Percentiles rank a stretch among this genome's conserved stretches.
Evolutionary conservation across 768 basidiomycete species (phyloP).

Genomic region (Tulasnella sp.): DNA sequence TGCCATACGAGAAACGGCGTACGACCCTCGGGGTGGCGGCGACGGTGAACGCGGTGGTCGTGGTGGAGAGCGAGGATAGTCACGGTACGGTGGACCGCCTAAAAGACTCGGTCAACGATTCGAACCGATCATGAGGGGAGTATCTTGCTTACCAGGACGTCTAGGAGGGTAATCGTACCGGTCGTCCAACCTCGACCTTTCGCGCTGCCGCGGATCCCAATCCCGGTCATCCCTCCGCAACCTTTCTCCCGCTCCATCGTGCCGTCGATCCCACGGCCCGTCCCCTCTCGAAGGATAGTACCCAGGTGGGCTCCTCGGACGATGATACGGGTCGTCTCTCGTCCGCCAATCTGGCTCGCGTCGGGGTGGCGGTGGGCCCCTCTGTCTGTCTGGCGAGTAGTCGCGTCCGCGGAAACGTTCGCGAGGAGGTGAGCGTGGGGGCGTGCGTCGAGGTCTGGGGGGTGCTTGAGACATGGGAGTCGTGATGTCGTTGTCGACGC

Average conservation of each 20-base stretch:
- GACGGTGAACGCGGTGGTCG: no score
- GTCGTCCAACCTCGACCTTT: not conserved
- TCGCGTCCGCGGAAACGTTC: constrained; percentile 7
- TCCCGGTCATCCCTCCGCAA: not conserved
- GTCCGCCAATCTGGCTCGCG: not conserved
- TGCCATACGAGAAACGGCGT: no score
- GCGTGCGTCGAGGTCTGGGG: no score
- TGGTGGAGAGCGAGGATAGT: no score
- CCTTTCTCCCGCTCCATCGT: not conserved
- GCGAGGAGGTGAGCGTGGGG: constrained; percentile 6
- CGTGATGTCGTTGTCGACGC: not conserved
- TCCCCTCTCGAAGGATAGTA: constrained; percentile 2
- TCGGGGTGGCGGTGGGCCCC: not conserved
- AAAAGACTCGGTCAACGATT: no score
- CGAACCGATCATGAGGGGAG: not conserved
- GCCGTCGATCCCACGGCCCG: not conserved
- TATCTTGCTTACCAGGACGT: not conserved
- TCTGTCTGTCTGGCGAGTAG: not conserved
- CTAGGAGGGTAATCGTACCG: constrained; percentile 7
- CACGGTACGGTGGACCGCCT: no score
- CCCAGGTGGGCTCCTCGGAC: not conserved
- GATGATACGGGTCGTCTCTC: not conserved
- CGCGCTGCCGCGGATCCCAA: not conserved
- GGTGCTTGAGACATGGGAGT: not conserved
- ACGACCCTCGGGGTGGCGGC: no score